Evolutionary conservation across 805 yeast species (phyloP).

Genomic region (Saccharomycopsis babjevae): DNA sequence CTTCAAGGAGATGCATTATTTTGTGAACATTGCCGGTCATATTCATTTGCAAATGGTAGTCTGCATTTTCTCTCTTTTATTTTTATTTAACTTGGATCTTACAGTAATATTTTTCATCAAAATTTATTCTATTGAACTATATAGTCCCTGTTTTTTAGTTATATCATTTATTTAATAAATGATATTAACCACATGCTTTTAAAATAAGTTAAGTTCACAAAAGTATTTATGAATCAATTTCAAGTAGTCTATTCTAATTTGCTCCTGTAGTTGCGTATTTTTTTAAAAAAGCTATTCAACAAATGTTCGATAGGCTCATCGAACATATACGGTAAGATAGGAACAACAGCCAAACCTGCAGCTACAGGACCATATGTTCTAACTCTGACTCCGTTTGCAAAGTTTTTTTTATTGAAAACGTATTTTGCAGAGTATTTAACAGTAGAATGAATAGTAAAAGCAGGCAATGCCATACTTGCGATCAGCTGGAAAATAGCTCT

Average conservation of each 20-base stretch:
- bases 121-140: no score
- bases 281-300: constrained; percentile 46
- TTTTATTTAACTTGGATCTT: neutral
- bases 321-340: constrained; percentile 64
- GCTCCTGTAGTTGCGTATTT: neutral
- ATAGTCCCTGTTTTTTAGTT: no score
- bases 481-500: constrained; percentile 73
- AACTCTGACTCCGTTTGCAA: constrained; percentile 32
- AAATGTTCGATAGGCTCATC: constrained; percentile 76
- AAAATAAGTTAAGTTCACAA: no score
- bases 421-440: constrained; percentile 59
- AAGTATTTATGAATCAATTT: neutral
- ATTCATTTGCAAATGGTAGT: neutral
- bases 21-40: neutral
- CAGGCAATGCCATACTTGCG: constrained; percentile 83
- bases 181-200: no score
- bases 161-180: no score
- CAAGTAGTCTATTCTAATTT: neutral
- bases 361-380: constrained; percentile 69
- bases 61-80: neutral
- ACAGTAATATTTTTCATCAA: no score
- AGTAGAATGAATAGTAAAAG: constrained; percentile 69
- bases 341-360: constrained; percentile 69
- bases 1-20: neutral
- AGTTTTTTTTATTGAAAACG: constrained; percentile 39